phyloP scores from a whole-genome alignment of 192 early-diverging fungal genomes.

The Dispira parvispora region DNA sequence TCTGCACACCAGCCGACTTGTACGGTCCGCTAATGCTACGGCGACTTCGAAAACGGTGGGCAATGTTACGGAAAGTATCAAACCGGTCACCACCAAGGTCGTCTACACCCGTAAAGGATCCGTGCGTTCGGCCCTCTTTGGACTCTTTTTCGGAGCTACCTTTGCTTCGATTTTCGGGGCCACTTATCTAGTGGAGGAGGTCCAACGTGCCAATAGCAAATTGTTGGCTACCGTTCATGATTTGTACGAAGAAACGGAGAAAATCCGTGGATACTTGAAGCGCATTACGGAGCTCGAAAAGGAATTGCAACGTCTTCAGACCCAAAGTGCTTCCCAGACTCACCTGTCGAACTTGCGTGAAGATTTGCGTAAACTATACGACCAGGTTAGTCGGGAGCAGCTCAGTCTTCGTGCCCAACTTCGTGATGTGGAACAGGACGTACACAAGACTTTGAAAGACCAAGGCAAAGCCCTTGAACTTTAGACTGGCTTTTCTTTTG shows the following conservation, averaged over 20 bases:
- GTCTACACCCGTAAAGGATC: constrained; percentile 10
- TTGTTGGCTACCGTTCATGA: constrained; percentile 9
- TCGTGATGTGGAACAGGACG: constrained; percentile 9
- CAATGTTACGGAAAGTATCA: not conserved
- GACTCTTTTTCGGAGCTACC: constrained; percentile 9
- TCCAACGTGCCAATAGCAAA: constrained; percentile 10
- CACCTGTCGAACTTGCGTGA: constrained; percentile 6
- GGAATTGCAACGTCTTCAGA: not conserved
- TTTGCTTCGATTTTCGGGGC: constrained; percentile 11
- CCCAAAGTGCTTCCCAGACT: not conserved
- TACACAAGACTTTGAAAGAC: not conserved
- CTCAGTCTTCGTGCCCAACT: constrained; percentile 10
- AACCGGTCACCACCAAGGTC: constrained; percentile 2
- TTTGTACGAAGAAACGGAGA: constrained; percentile 10
- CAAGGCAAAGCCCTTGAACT: constrained; percentile 10
- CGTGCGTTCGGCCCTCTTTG: constrained; percentile 11
- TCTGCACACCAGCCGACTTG: no score
- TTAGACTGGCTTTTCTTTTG: constrained; percentile 9
- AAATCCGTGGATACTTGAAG: constrained; percentile 10
- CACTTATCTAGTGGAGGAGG: constrained; percentile 8
- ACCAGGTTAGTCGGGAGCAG: constrained; percentile 10
- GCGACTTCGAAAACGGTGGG: no score
- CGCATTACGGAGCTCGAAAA: constrained; percentile 10
- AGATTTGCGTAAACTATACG: constrained; percentile 8
- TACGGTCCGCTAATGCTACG: no score